phyloP scores from a whole-genome alignment of 805 yeast species.

The Metschnikowia peoriensis region DNA sequence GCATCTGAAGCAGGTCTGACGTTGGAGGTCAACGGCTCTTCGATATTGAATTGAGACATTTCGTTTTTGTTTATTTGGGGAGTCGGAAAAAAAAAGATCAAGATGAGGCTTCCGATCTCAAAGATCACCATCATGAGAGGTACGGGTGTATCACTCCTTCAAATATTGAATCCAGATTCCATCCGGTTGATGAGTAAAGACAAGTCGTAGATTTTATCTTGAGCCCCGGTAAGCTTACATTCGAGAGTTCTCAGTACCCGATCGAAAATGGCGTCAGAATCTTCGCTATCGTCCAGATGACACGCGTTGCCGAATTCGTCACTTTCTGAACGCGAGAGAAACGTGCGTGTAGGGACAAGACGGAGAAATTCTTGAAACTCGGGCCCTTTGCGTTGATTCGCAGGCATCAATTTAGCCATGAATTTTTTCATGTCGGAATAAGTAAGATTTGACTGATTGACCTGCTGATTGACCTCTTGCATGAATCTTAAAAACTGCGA shows the following conservation, averaged over 20 bases:
- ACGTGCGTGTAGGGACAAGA: slow-evolving; percentile 15
- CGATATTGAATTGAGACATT: slow-evolving; percentile 7
- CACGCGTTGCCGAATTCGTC: slow-evolving; percentile 13
- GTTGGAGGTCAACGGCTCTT: slow-evolving; percentile 68
- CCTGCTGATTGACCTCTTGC: slow-evolving; percentile 7
- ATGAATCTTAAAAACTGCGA: slow-evolving; percentile 10
- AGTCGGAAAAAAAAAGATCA: not conserved
- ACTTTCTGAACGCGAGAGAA: slow-evolving; percentile 17
- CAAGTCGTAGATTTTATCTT: slow-evolving; percentile 27
- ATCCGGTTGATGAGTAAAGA: slow-evolving; percentile 22
- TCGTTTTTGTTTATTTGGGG: slow-evolving; percentile 30
- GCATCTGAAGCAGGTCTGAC: slow-evolving; percentile 73
- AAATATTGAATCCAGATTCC: slow-evolving; percentile 25
- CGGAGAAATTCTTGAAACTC: slow-evolving; percentile 12
- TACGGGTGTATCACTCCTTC: slow-evolving; percentile 14
- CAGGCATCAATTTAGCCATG: slow-evolving; percentile 3
- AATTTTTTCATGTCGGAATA: slow-evolving; percentile 15
- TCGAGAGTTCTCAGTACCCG: slow-evolving; percentile 22
- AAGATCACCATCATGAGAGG: not conserved
- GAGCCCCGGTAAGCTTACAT: slow-evolving; percentile 23
- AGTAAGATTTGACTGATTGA: slow-evolving; percentile 16
- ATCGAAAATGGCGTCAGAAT: slow-evolving; percentile 23
- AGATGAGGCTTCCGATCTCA: slow-evolving; percentile 14
- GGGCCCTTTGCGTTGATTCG: slow-evolving; percentile 2
- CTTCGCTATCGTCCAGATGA: slow-evolving; percentile 23